A percentile compares a stretch with the other conserved stretches of the same genome.
Conservation (phyloP, 176 grass and related monocot genomes). For the Musa itinerans region DNA sequence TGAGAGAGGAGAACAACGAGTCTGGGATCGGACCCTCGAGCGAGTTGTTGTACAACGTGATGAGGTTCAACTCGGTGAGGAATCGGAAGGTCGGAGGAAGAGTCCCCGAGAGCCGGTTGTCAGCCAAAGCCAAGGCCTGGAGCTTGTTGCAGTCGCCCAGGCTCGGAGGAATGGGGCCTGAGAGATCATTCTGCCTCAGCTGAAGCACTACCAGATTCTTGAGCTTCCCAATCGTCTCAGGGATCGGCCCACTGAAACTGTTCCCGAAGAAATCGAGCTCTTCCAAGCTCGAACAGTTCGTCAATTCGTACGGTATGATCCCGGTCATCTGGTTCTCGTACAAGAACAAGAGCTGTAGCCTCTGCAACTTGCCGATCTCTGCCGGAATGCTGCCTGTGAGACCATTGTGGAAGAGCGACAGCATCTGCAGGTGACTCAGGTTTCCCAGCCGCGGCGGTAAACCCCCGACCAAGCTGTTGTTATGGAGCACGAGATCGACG, state of each 20-base stretch:
- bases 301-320: slow-evolving; percentile 49
- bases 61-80: slow-evolving; percentile 42
- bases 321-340: slow-evolving; percentile 95
- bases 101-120: slow-evolving; percentile 57
- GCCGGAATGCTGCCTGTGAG: slow-evolving; percentile 48
- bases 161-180: slow-evolving; percentile 63
- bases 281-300: slow-evolving; percentile 71
- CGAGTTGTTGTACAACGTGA: slow-evolving; percentile 97
- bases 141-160: slow-evolving; percentile 60
- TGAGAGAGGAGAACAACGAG: slow-evolving; percentile 46
- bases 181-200: slow-evolving; percentile 84
- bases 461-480: slow-evolving; percentile 63
- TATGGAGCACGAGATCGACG: slow-evolving; percentile 70
- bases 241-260: slow-evolving; percentile 56
- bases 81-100: slow-evolving; percentile 46
- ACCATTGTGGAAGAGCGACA: slow-evolving; percentile 79
- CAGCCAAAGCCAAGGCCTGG: slow-evolving; percentile 66
- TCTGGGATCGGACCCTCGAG: slow-evolving; percentile 53
- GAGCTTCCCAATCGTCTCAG: slow-evolving; percentile 57
- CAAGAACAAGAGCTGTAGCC: slow-evolving; percentile 49
- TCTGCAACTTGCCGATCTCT: slow-evolving; percentile 60
- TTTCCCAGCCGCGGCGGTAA: slow-evolving; percentile 53
- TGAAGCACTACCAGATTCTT: slow-evolving; percentile 69
- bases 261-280: slow-evolving; percentile 94
- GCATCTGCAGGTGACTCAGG: slow-evolving; percentile 60